Evolutionary conservation across 495 filamentous ascomycete species (phyloP).

Genomic region (Baudoinia panamericana): DNA sequence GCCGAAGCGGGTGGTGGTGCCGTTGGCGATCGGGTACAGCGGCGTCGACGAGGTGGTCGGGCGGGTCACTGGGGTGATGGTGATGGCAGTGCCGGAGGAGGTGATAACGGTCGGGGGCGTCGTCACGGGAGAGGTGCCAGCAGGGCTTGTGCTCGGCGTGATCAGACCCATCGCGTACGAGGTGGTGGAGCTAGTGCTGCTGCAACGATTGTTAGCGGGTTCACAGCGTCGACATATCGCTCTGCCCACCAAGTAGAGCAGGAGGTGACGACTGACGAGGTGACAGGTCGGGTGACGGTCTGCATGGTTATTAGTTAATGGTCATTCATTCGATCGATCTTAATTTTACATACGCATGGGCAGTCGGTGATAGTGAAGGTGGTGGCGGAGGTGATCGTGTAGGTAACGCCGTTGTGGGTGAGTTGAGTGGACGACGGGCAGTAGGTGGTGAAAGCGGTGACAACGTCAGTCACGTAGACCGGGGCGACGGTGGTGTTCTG

Average conservation of each 20-base stretch:
- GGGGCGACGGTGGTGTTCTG: slow-evolving; percentile 25
- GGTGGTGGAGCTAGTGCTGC: neutral
- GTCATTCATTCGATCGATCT: no score
- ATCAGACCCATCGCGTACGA: neutral
- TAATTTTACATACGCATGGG: slow-evolving; percentile 45
- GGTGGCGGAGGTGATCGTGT: slow-evolving; percentile 68
- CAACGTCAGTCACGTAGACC: slow-evolving; percentile 58
- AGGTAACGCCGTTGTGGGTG: slow-evolving; percentile 44
- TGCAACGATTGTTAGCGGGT: neutral
- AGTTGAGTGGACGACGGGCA: slow-evolving; percentile 67
- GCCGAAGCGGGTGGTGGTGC: slow-evolving; percentile 2
- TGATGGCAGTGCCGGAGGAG: neutral
- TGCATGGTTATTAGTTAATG: no score
- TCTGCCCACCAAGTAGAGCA: neutral
- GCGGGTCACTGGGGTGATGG: neutral
- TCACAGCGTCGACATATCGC: no score
- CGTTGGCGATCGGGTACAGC: slow-evolving; percentile 1
- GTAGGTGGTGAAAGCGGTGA: slow-evolving; percentile 72
- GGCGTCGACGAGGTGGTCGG: neutral
- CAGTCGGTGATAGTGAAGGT: slow-evolving; percentile 69
- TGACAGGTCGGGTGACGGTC: slow-evolving; percentile 61
- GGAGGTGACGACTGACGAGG: slow-evolving; percentile 30
- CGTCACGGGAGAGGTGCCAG: no score
- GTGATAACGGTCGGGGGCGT: neutral
- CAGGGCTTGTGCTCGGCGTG: no score